Evolutionary conservation across 2,329 filamentous ascomycete genomes (phyloP).

Genomic region (Neonectria magnoliae): DNA sequence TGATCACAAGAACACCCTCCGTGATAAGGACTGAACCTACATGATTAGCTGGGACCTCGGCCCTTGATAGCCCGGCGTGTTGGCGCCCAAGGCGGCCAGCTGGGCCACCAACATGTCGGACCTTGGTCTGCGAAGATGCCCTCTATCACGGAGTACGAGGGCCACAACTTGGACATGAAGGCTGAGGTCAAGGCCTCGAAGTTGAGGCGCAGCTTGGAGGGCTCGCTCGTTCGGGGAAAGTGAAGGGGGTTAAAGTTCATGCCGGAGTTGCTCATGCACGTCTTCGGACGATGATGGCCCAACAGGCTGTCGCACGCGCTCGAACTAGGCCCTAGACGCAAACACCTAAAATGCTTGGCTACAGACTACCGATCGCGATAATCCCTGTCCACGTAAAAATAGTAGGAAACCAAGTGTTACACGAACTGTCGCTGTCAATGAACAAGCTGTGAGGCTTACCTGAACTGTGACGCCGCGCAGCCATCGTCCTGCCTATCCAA

Average conservation of each 20-base stretch:
- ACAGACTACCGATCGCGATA: not conserved
- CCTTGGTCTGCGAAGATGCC: not conserved
- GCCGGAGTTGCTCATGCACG: constrained; percentile 30
- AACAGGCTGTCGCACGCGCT: not conserved
- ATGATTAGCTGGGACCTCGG: not conserved
- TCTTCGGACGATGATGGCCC: not conserved
- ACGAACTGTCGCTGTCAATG: not conserved
- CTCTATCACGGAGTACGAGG: not conserved
- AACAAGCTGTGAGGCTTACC: constrained; percentile 1
- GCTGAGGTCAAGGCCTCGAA: not conserved
- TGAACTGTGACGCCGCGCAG: constrained; percentile 17
- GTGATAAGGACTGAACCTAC: not conserved
- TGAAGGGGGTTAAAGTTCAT: constrained; percentile 23
- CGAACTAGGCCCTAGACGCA: constrained; percentile 1
- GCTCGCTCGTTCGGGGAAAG: constrained; percentile 8
- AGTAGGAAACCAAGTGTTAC: not conserved
- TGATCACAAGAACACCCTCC: not conserved
- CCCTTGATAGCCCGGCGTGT: not conserved
- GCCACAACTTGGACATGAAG: not conserved
- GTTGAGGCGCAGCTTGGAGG: not conserved
- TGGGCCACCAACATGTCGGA: not conserved
- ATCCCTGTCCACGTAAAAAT: not conserved
- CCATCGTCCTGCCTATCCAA: not conserved
- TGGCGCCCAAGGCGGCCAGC: not conserved
- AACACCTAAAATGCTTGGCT: not conserved